phyloP scores from a whole-genome alignment of 2,329 filamentous ascomycete species.

The Penicillium sp. region DNA sequence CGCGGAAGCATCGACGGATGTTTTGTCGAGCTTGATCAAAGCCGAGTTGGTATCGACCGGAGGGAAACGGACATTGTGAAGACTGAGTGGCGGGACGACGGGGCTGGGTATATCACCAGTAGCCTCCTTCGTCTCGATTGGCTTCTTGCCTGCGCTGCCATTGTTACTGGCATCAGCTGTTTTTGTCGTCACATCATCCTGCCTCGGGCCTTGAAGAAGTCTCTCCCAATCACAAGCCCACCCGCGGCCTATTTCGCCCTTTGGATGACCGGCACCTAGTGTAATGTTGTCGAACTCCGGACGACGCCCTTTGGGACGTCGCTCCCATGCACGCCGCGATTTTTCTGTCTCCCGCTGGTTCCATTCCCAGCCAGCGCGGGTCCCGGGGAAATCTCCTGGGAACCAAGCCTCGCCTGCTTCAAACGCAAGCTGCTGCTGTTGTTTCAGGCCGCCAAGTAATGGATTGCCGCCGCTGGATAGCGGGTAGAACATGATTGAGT shows the following conservation, averaged over 20 bases:
- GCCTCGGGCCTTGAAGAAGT: slow-evolving; percentile 49
- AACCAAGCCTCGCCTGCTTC: slow-evolving; percentile 78
- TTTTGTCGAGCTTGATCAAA: slow-evolving; percentile 21
- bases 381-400: slow-evolving; percentile 77
- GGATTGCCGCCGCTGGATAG: slow-evolving; percentile 76
- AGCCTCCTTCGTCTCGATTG: slow-evolving; percentile 10
- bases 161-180: slow-evolving; percentile 2
- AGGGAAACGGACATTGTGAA: slow-evolving; percentile 40
- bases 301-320: slow-evolving; percentile 76
- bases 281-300: slow-evolving; percentile 70
- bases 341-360: slow-evolving; percentile 62
- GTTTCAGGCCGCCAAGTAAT: slow-evolving; percentile 74
- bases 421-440: slow-evolving; percentile 75
- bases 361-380: slow-evolving; percentile 73
- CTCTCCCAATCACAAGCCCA: slow-evolving; percentile 80
- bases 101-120: slow-evolving; percentile 11
- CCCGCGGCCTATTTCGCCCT: slow-evolving; percentile 77
- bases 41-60: slow-evolving; percentile 36
- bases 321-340: slow-evolving; percentile 65
- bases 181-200: not conserved
- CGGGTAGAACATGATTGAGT: slow-evolving; percentile 76
- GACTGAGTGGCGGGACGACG: slow-evolving; percentile 28
- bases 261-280: slow-evolving; percentile 63
- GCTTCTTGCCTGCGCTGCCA: slow-evolving; percentile 11
- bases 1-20: slow-evolving; percentile 20